Conservation (phyloP, 202 grass and related monocot species). For the Elaeis oleifera region DNA sequence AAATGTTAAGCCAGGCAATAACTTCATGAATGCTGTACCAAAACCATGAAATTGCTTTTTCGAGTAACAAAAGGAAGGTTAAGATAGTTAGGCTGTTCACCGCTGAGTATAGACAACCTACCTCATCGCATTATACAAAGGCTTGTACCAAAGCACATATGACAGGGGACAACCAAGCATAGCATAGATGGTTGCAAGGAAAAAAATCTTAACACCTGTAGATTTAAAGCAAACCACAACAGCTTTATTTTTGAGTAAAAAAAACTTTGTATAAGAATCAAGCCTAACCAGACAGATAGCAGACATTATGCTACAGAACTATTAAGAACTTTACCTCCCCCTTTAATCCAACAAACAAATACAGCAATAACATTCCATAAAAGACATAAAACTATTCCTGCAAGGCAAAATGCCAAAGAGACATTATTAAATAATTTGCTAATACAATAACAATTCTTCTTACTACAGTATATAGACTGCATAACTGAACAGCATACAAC, state of each 20-base stretch:
- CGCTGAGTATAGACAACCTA: slow-evolving; percentile 19
- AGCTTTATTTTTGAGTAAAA: background rate
- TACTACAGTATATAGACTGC: too few species aligned
- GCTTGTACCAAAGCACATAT: slow-evolving; percentile 84
- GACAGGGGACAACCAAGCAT: slow-evolving; percentile 84
- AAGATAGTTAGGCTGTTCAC: background rate
- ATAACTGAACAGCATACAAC: too few species aligned
- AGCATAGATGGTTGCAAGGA: slow-evolving; percentile 69
- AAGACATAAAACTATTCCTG: slow-evolving; percentile 71
- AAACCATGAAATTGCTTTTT: too few species aligned
- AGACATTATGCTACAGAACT: background rate
- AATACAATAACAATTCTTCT: too few species aligned
- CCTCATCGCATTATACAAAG: slow-evolving; percentile 84
- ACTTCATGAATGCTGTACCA: too few species aligned
- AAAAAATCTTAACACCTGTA: slow-evolving; percentile 67
- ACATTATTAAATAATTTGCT: too few species aligned
- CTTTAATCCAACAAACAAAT: slow-evolving; percentile 48
- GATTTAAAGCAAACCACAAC: slow-evolving; percentile 2
- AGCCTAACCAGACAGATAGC: background rate
- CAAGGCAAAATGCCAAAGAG: background rate
- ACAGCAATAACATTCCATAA: slow-evolving; percentile 72
- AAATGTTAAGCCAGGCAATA: background rate
- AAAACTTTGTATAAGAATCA: slow-evolving; percentile 15
- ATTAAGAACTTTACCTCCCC: slow-evolving; percentile 43
- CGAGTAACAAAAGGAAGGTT: too few species aligned